Percentiles rank a stretch among this genome's conserved stretches.
Evolutionary conservation across 208 protist genomes (phyloP).

Genomic region (Leishmania braziliensis): DNA sequence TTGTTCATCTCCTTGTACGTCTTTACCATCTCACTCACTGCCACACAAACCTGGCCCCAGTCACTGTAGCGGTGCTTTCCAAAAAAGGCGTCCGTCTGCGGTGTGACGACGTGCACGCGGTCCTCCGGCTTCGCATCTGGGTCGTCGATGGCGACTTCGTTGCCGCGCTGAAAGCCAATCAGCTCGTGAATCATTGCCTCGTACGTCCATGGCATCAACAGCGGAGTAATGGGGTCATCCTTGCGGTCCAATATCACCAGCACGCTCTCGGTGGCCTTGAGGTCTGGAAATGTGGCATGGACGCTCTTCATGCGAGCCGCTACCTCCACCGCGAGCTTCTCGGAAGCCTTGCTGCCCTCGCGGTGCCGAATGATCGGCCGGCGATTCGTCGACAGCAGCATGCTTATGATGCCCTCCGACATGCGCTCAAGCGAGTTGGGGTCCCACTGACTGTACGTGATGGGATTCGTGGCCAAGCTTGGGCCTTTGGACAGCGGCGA

Average conservation of each 20-base stretch:
- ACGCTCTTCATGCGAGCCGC: conserved; percentile 82
- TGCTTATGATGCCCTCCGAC: conserved; percentile 77
- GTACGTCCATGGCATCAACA: conserved; percentile 99
- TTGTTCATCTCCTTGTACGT: conserved; percentile 93
- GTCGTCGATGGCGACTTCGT: conserved; percentile 85
- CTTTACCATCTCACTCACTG: conserved; percentile 95
- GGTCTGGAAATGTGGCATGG: conserved; percentile 84
- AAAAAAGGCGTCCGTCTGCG: conserved; percentile 96
- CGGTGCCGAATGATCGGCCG: conserved; percentile 86
- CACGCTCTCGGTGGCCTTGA: conserved; percentile 80
- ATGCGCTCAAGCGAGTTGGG: conserved; percentile 64
- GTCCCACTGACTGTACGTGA: conserved; percentile 78
- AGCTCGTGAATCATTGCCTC: conserved; percentile 99
- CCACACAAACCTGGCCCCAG: conserved; percentile 97
- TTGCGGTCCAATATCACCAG: conserved; percentile 85
- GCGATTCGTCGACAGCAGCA: conserved; percentile 88
- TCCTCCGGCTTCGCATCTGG: conserved; percentile 74
- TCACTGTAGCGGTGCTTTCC: conserved; percentile 95
- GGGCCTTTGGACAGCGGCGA: conserved; percentile 39
- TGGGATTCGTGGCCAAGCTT: conserved; percentile 66
- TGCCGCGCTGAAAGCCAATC: conserved; percentile 95
- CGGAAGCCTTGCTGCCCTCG: conserved; percentile 52
- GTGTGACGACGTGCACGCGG: conserved; percentile 69
- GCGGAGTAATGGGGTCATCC: conserved; percentile 96
- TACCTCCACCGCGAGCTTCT: conserved; percentile 83